Base-by-base conservation (phyloP, 225 moss, liverwort and hornwort species). In the Pleurozium schreberi region DNA sequence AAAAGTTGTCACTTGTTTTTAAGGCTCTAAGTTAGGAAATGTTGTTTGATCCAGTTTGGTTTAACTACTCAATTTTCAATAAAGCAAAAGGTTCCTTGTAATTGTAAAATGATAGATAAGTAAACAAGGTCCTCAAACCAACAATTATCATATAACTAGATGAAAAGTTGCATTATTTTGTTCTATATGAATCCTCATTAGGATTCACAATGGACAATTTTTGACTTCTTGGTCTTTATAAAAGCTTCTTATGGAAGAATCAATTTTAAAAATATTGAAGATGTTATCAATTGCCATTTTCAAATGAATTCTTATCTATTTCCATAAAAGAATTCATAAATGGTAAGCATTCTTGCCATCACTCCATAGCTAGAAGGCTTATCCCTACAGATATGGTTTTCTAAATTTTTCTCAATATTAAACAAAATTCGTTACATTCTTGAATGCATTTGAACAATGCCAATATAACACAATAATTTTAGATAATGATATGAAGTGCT, bases 1-100 rank as follows among this genome's bases (percentile, higher is more conserved):
- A 67, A n/a, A 21, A 67, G 1, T 22, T 38, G 1, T 2, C 21
- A 67, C 22, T 68, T 68, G 12, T 68, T 68, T 23, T 68, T 4
- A n/a, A 68, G 4, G 12, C 12, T 68, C 2, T 7, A 7, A 6
- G 8, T 64, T n/a, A 22, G 12, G 2, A 67, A n/a, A n/a, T 67
- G 21, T n/a, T 3, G 1, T 21, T 67, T 21, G n/a, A 22, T 7
- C 12, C 3, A 4, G 4, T 22, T 68, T n/a, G n/a, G n/a, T 6
- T 22, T 12, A 68, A 40, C 1, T 4, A 0, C 23, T 68, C 6
- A 40, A 40, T 8, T 1, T 68, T 69, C 1, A 3, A 0, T 23
- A 23, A n/a, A 6, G 8, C 23, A 69, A 67, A 40, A 23, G n/a
- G 23, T 2, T 68, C 7, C 1, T 67, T 3, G 3, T 67, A 67